These are phyloP conservation scores for Pichia membranifaciens DNA, from an alignment of 805 yeast genomes.

Conservation along the genomic window DNA sequence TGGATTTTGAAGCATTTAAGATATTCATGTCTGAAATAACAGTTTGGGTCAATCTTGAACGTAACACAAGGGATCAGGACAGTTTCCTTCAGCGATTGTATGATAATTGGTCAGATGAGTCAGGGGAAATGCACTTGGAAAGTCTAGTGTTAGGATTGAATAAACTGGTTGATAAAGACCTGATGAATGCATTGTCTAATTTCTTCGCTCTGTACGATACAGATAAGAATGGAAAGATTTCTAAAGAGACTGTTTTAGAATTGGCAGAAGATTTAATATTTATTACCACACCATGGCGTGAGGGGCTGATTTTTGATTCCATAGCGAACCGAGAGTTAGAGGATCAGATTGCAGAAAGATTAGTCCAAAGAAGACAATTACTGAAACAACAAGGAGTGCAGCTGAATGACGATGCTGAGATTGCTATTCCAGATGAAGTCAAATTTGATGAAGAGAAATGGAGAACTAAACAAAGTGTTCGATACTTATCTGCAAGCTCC, in stretches of 20 bases:
- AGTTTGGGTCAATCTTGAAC: slow-evolving; percentile 57
- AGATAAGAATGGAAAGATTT: slow-evolving; percentile 53
- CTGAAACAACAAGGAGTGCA: slow-evolving; percentile 29
- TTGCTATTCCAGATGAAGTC: slow-evolving; percentile 51
- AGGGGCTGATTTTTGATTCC: slow-evolving; percentile 58
- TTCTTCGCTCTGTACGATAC: slow-evolving; percentile 74
- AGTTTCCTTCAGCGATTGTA: slow-evolving; percentile 62
- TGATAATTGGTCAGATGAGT: slow-evolving; percentile 59
- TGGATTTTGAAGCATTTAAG: slow-evolving; percentile 68
- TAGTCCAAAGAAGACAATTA: slow-evolving; percentile 37
- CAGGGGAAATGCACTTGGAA: slow-evolving; percentile 55
- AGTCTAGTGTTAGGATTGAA: slow-evolving; percentile 73
- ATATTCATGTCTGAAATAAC: slow-evolving; percentile 73
- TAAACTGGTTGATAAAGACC: slow-evolving; percentile 59
- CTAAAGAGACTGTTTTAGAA: slow-evolving; percentile 72
- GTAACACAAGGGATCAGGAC: slow-evolving; percentile 29
- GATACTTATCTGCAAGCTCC: slow-evolving; percentile 84
- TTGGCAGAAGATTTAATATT: slow-evolving; percentile 83
- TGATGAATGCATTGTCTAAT: slow-evolving; percentile 71
- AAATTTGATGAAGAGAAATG: slow-evolving; percentile 58
- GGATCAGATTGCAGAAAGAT: slow-evolving; percentile 58
- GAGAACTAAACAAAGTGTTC: slow-evolving; percentile 60
- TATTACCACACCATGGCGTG: slow-evolving; percentile 82
- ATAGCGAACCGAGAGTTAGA: slow-evolving; percentile 61
- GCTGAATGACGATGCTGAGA: slow-evolving; percentile 29